These are phyloP conservation scores for Ophioceras dolichostomum DNA, from an alignment of 2,329 filamentous ascomycete genomes.

Conservation along the genomic window DNA sequence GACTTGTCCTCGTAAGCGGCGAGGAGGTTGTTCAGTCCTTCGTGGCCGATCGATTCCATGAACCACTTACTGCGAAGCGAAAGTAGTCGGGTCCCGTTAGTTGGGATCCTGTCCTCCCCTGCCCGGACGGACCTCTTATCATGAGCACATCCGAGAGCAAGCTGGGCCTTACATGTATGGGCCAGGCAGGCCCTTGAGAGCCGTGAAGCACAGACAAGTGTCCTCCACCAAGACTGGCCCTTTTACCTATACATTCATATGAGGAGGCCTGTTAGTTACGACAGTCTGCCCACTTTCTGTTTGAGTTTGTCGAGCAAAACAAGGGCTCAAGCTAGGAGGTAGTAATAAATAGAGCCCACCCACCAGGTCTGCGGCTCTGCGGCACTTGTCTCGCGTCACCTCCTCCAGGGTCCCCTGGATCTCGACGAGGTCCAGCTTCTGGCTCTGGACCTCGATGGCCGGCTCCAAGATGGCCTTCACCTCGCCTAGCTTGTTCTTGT, in stretches of 20 bases:
- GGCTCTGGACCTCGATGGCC: conserved; percentile 60
- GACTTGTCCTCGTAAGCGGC: conserved; percentile 82
- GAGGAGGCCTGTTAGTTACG: too few relatives aligned
- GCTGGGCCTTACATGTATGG: conserved; percentile 73
- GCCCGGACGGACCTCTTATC: too few relatives aligned
- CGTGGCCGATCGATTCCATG: conserved; percentile 67
- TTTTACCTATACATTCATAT: conserved; percentile 61
- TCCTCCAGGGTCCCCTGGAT: conserved; percentile 89
- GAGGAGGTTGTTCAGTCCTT: conserved; percentile 82
- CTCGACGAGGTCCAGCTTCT: conserved; percentile 71
- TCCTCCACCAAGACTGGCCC: conserved; percentile 93
- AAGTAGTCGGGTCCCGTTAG: too few relatives aligned
- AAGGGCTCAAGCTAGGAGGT: not conserved
- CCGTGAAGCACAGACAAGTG: conserved; percentile 86
- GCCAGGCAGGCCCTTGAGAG: conserved; percentile 80
- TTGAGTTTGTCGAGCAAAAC: conserved; percentile 4
- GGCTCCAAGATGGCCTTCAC: conserved; percentile 75
- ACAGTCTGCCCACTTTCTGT: too few relatives aligned
- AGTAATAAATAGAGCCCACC: conserved; percentile 12
- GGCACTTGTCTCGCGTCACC: conserved; percentile 80
- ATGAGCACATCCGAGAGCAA: too few relatives aligned
- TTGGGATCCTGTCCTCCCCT: too few relatives aligned
- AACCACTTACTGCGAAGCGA: conserved; percentile 71
- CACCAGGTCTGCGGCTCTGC: conserved; percentile 67
- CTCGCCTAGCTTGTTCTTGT: conserved; percentile 86